Base-by-base conservation (phyloP, 495 filamentous ascomycete genomes). In the Lasiosphaeriaceae sp. region DNA sequence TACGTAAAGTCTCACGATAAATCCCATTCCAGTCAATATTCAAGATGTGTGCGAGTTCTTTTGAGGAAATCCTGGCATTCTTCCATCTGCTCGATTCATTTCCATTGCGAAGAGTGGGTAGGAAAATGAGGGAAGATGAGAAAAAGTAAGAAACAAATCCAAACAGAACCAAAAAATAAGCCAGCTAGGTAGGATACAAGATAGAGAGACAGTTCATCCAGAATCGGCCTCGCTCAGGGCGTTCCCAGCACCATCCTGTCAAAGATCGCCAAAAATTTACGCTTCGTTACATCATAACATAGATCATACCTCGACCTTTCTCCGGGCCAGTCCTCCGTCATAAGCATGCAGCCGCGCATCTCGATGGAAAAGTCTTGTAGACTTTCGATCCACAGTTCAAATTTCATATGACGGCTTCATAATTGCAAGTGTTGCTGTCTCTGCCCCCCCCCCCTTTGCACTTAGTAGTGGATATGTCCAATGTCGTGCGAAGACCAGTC, bases 401-500 rank as follows among this genome's bases (percentile, higher is more conserved):
- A 4, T 9, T 31, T 31, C 9, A 9, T 31, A 3, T 31, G 4
- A 9, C 9, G 26, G 26, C 26, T 31, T 31, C 26, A 31, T 31
- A 31, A 3, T 31, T 31, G 26, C 3, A 3, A 31, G 26, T 31
- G 4, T 3, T 9, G 9, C 3, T 31, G 26, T 9, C 26, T 24
- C 43, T 35, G 14, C 31, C 23, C 44, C 1, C 26, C 48, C 45
- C 61, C 53, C 37, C 48, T 29, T 37, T 19, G 14, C 22, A 23
- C 22, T 60, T 58, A 66, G 19, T 62, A 57, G n/a, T 44, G 67
- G 52, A 68, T 56, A 48, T 67, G 72, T 12, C 59, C 61, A 16
- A 67, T 68, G 3, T 75, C 73, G 3, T 71, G 60, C n/a, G 63
- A 50, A 24, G 70, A 57, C 76, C 76, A 78, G 23, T 78, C 76